Percentiles rank a stretch among this genome's conserved stretches.
Evolutionary conservation across 306 rosid species (phyloP).

Genomic region (Sindora glabra): DNA sequence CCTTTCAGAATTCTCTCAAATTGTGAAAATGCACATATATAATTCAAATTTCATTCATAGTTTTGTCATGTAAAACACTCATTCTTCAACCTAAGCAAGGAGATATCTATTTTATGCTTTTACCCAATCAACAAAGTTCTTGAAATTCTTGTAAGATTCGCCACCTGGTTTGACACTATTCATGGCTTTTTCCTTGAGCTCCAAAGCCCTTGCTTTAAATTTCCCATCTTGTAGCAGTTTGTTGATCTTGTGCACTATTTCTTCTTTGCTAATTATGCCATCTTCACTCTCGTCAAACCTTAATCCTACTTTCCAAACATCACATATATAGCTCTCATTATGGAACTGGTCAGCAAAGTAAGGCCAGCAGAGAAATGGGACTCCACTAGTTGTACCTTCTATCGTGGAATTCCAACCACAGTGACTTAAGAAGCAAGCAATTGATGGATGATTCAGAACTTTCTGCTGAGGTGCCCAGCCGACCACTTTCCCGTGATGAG

Average conservation of each 20-base stretch:
- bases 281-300: not conserved
- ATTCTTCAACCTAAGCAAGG: not conserved
- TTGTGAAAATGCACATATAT: too few relatives aligned
- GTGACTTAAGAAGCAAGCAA: conserved; percentile 24
- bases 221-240: conserved; percentile 2
- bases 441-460: conserved; percentile 16
- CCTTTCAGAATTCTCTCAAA: too few relatives aligned
- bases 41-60: too few relatives aligned
- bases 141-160: conserved; percentile 4
- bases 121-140: conserved; percentile 13
- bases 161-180: conserved; percentile 12
- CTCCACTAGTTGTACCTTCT: conserved; percentile 16
- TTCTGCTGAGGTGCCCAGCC: conserved; percentile 23
- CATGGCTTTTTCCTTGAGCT: not conserved
- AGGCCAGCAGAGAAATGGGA: conserved; percentile 26
- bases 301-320: conserved; percentile 22
- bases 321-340: conserved; percentile 10
- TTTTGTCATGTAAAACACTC: not conserved
- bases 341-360: conserved; percentile 21
- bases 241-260: not conserved
- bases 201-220: not conserved
- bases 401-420: conserved; percentile 32
- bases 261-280: conserved; percentile 3
- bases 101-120: not conserved
- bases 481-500: conserved; percentile 3